Conservation (phyloP, 208 protist genomes). For the Wallacemonas sp. region DNA sequence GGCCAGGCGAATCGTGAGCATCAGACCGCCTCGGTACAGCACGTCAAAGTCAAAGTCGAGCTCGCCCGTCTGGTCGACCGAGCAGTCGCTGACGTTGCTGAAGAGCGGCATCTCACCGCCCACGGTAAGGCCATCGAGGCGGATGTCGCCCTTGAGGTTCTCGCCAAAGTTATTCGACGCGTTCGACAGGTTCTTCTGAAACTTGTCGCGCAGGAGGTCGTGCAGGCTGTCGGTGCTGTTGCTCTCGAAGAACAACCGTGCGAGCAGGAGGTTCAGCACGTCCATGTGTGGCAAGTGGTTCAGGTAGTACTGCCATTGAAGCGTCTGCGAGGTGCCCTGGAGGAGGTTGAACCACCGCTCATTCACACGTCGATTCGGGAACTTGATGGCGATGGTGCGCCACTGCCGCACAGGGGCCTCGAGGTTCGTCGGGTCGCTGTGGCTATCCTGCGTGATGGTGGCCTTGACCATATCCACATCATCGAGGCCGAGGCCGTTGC, state of each 20-base stretch:
- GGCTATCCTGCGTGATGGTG: neutral
- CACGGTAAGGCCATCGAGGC: conserved; percentile 60
- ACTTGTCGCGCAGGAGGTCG: conserved; percentile 61
- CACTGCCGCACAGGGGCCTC: conserved; percentile 42
- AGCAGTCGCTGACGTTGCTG: conserved; percentile 58
- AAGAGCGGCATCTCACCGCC: conserved; percentile 83
- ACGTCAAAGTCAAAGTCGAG: conserved; percentile 86
- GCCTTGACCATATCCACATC: neutral
- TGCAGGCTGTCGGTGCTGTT: conserved; percentile 57
- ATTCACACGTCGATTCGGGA: conserved; percentile 71
- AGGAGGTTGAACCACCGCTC: conserved; percentile 88
- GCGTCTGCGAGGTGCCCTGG: conserved; percentile 55
- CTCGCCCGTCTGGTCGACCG: conserved; percentile 54
- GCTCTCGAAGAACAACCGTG: conserved; percentile 88
- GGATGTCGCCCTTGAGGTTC: conserved; percentile 65
- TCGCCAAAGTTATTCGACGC: conserved; percentile 64
- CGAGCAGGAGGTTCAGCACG: conserved; percentile 77
- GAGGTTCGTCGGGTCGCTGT: neutral
- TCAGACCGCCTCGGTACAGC: conserved; percentile 81
- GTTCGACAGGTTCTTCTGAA: conserved; percentile 68
- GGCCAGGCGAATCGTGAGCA: conserved; percentile 49
- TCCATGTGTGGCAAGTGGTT: conserved; percentile 61
- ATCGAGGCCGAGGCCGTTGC: neutral
- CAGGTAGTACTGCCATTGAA: conserved; percentile 70
- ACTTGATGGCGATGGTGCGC: conserved; percentile 71